A percentile compares a stretch with the other conserved stretches of the same genome.
phyloP scores from a whole-genome alignment of 139 green algal species.

The Zygnema circumcarinatum region DNA sequence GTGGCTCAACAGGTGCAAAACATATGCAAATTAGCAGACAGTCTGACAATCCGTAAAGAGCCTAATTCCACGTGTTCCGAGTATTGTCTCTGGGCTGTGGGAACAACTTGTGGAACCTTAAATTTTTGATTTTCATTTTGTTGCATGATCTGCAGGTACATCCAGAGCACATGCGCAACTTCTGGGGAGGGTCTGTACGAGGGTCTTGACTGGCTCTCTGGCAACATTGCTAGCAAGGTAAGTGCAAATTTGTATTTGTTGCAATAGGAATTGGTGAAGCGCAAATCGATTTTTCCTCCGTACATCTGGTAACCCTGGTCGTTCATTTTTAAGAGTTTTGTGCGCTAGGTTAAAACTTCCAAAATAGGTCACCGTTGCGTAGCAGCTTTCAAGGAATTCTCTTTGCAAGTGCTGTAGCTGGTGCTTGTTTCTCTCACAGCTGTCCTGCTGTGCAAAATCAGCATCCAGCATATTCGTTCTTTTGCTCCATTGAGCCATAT shows the following conservation, averaged over 20 bases:
- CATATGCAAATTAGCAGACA: too few species aligned
- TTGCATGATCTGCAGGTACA: too few species aligned
- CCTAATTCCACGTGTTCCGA: too few species aligned
- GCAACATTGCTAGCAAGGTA: slow-evolving; percentile 62
- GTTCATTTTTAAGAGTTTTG: background rate
- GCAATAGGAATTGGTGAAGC: background rate
- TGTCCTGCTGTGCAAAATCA: too few species aligned
- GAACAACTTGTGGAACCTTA: too few species aligned
- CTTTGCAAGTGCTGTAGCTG: background rate
- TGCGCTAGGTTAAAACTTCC: background rate
- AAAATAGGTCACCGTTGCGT: background rate
- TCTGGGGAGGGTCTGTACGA: slow-evolving; percentile 97
- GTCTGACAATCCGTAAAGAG: too few species aligned
- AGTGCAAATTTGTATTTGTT: background rate
- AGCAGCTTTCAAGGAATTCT: background rate
- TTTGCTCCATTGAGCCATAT: too few species aligned
- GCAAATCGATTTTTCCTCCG: background rate
- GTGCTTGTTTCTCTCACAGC: background rate
- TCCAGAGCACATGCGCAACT: slow-evolving; percentile 95
- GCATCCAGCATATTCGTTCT: too few species aligned
- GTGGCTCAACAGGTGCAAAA: too few species aligned
- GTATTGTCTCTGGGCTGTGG: too few species aligned
- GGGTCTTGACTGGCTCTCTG: slow-evolving; percentile 95
- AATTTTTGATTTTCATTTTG: too few species aligned
- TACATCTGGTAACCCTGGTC: background rate